phyloP scores from a whole-genome alignment of 2,329 filamentous ascomycete genomes.

The Ophiocordyceps camponoti-rufipedis region DNA sequence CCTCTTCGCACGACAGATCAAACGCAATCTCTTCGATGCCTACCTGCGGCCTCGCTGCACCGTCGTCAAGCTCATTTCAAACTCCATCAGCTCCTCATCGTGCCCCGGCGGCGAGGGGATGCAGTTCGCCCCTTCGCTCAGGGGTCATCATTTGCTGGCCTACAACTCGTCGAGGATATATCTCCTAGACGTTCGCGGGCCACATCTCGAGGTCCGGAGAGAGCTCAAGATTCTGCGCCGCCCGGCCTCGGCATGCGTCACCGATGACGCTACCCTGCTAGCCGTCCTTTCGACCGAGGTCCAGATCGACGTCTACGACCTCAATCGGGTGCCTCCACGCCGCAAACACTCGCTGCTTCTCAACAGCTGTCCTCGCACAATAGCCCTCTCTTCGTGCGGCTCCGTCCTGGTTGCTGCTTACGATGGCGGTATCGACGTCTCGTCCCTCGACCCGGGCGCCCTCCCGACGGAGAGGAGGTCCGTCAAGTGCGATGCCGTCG shows the following conservation, averaged over 20 bases:
- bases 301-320: slow-evolving; percentile 72
- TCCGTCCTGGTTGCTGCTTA: slow-evolving; percentile 72
- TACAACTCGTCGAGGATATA: slow-evolving; percentile 77
- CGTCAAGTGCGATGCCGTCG: slow-evolving; percentile 62
- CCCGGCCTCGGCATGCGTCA: slow-evolving; percentile 59
- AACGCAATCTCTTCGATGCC: slow-evolving; percentile 60
- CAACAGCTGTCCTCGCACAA: slow-evolving; percentile 59
- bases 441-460: slow-evolving; percentile 48
- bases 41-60: slow-evolving; percentile 54
- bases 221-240: slow-evolving; percentile 66
- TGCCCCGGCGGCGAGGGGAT: slow-evolving; percentile 73
- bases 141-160: slow-evolving; percentile 56
- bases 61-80: slow-evolving; percentile 63
- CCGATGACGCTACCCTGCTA: slow-evolving; percentile 58
- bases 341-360: slow-evolving; percentile 59
- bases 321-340: slow-evolving; percentile 44
- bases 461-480: slow-evolving; percentile 50
- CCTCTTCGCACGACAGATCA: slow-evolving; percentile 51
- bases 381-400: slow-evolving; percentile 66
- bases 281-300: slow-evolving; percentile 69
- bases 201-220: slow-evolving; percentile 45
- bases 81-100: slow-evolving; percentile 67
- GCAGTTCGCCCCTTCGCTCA: slow-evolving; percentile 63
- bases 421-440: slow-evolving; percentile 76
- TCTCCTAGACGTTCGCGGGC: slow-evolving; percentile 48